Conservation (phyloP, 257 asterid genomes). For the Primulina eburnea region DNA sequence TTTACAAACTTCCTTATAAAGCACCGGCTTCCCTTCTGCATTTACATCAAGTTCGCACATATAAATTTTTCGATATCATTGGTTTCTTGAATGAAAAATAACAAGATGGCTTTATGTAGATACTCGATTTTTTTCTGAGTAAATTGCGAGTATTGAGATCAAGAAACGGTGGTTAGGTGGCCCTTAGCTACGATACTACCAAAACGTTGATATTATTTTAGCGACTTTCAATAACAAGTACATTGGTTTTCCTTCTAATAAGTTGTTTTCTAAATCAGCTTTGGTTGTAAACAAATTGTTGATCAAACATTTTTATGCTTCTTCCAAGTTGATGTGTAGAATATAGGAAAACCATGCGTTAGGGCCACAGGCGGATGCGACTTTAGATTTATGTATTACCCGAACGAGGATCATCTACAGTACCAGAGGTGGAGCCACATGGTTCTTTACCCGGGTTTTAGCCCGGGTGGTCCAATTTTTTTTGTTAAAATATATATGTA, state of each 20-base stretch:
- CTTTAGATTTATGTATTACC: background rate
- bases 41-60: background rate
- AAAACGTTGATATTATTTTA: background rate
- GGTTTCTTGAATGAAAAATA: background rate
- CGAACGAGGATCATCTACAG: too few relatives aligned
- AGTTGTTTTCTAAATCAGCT: background rate
- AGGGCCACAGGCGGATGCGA: background rate
- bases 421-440: too few relatives aligned
- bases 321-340: background rate
- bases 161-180: constrained; percentile 19
- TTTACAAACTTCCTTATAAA: background rate
- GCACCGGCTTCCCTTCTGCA: background rate
- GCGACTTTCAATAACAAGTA: background rate
- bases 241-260: too few relatives aligned
- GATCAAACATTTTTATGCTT: background rate
- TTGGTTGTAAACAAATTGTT: background rate
- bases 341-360: background rate
- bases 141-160: constrained; percentile 12
- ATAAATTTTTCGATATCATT: too few relatives aligned
- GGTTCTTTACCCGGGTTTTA: too few relatives aligned
- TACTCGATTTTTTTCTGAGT: constrained; percentile 17
- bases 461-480: too few relatives aligned
- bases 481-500: too few relatives aligned
- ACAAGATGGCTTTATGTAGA: constrained; percentile 10
- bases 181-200: background rate